Percentiles rank a stretch among this genome's conserved stretches.
Evolutionary conservation across 306 rosid genomes (phyloP).

Genomic region (Macrotyloma uniflorum): DNA sequence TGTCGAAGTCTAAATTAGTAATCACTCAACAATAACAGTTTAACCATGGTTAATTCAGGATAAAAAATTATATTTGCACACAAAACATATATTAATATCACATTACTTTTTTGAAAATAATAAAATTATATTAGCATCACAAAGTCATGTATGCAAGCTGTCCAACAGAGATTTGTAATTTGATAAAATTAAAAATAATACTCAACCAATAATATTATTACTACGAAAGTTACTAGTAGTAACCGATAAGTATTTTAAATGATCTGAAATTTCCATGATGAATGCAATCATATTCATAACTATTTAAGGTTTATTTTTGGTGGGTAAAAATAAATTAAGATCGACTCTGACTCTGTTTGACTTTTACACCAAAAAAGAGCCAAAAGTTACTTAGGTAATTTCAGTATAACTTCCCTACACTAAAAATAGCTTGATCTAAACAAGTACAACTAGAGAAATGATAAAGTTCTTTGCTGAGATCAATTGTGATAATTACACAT

Average conservation of each 20-base stretch:
- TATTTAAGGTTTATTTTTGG: background rate
- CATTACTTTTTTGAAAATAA: background rate
- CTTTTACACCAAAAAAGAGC: background rate
- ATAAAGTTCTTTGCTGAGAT: background rate
- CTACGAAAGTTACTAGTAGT: too few relatives aligned
- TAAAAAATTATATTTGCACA: background rate
- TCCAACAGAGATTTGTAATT: too few relatives aligned
- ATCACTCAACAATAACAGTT: background rate
- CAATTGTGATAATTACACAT: slow-evolving; percentile 16
- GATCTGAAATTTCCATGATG: background rate
- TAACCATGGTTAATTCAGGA: background rate
- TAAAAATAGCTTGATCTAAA: slow-evolving; percentile 7
- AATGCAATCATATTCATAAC: background rate
- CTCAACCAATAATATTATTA: background rate
- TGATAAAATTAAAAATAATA: too few relatives aligned
- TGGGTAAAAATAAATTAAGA: background rate
- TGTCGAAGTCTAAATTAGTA: too few relatives aligned
- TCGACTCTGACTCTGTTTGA: background rate
- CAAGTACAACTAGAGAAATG: slow-evolving; percentile 18
- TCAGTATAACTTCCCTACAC: background rate
- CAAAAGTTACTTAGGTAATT: background rate
- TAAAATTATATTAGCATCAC: background rate
- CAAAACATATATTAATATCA: background rate
- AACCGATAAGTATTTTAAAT: background rate
- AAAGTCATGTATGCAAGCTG: background rate